Percentiles rank a stretch among this genome's conserved stretches.
Conservation (phyloP, 805 yeast genomes). For the Schwanniomyces polymorphus region DNA sequence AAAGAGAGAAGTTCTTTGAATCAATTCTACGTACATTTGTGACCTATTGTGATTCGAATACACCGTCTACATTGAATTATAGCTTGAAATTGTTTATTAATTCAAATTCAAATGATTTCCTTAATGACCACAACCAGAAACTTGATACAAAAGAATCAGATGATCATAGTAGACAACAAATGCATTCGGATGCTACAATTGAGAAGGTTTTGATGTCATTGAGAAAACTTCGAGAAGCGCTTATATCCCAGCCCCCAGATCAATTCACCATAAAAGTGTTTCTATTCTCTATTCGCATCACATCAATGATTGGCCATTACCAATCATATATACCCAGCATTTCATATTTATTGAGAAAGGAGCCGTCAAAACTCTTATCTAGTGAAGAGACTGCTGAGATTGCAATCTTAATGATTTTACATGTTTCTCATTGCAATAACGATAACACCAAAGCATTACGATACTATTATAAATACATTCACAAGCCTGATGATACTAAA, state of each 20-base stretch:
- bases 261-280: conserved; percentile 47
- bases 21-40: conserved; percentile 31
- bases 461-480: conserved; percentile 26
- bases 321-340: conserved; percentile 57
- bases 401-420: conserved; percentile 43
- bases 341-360: conserved; percentile 35
- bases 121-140: not conserved
- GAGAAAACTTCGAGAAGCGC: conserved; percentile 57
- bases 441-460: conserved; percentile 31
- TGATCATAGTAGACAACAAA: not conserved
- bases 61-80: conserved; percentile 11
- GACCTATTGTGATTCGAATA: conserved; percentile 27
- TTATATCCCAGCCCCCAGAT: conserved; percentile 37
- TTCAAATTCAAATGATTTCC: not conserved
- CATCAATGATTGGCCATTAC: conserved; percentile 47
- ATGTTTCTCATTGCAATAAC: conserved; percentile 41
- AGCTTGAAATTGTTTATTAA: conserved; percentile 8
- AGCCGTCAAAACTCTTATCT: conserved; percentile 18
- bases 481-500: conserved; percentile 9
- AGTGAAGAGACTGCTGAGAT: conserved; percentile 38
- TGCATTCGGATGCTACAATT: conserved; percentile 9
- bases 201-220: conserved; percentile 29
- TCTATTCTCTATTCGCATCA: conserved; percentile 46
- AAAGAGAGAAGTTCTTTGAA: conserved; percentile 41
- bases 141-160: not conserved